Evolutionary conservation across 805 yeast genomes (phyloP).

Genomic region (Kregervanrija fluxuum): DNA sequence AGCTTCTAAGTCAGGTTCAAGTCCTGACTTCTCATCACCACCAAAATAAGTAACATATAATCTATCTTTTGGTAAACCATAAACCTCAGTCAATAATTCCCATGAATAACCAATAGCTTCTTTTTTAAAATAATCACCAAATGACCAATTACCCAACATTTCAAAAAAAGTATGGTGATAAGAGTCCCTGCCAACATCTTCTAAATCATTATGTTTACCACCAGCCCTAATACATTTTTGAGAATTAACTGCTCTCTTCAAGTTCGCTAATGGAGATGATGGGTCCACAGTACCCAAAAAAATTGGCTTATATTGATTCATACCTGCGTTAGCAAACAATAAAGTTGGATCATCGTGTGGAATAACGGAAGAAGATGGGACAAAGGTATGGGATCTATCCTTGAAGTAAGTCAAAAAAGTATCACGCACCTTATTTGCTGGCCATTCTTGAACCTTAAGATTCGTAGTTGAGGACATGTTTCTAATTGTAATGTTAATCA

Average conservation of each 20-base stretch:
- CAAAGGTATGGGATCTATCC: conserved; percentile 63
- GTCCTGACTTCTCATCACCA: conserved; percentile 76
- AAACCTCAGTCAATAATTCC: conserved; percentile 83
- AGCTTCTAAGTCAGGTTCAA: conserved; percentile 93
- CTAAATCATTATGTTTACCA: conserved; percentile 97
- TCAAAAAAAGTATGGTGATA: conserved; percentile 98
- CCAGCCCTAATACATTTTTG: conserved; percentile 99
- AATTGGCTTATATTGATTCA: conserved; percentile 98
- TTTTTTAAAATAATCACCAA: conserved; percentile 96
- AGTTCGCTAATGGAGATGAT: conserved; percentile 70
- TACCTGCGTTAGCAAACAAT: conserved; percentile 96
- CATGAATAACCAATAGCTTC: conserved; percentile 88
- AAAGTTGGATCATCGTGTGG: conserved; percentile 98
- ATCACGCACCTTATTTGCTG: conserved; percentile 51
- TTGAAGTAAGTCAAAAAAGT: conserved; percentile 82
- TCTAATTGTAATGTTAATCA: not conserved
- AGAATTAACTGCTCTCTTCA: conserved; percentile 89
- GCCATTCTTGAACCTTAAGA: conserved; percentile 31
- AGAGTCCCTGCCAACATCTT: conserved; percentile 96
- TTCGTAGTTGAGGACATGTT: conserved; percentile 10
- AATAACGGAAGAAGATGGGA: conserved; percentile 89
- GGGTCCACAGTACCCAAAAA: conserved; percentile 98
- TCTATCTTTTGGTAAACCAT: conserved; percentile 70
- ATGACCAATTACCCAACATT: conserved; percentile 99
- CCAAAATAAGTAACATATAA: conserved; percentile 95